Conservation (phyloP, 257 asterid species). For the Penstemon davidsonii region DNA sequence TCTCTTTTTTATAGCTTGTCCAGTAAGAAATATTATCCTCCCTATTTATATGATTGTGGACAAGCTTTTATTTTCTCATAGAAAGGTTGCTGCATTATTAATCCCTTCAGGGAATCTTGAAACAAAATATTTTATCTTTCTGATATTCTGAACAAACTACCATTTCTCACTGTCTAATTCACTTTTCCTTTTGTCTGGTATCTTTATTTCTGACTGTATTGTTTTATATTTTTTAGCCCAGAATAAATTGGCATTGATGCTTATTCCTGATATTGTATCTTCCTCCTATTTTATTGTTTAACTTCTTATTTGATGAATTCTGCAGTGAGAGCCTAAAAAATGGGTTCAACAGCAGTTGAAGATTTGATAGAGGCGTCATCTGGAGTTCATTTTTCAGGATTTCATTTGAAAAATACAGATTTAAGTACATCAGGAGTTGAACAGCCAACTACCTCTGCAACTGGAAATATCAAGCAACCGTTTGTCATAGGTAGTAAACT, state of each 20-base stretch:
- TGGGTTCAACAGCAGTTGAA: conserved; percentile 91
- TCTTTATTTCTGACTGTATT: conserved; percentile 16
- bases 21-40: conserved; percentile 23
- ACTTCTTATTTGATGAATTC: neutral
- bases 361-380: conserved; percentile 89
- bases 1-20: conserved; percentile 28
- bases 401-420: conserved; percentile 57
- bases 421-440: conserved; percentile 42
- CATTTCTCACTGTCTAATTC: neutral
- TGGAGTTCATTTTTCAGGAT: conserved; percentile 92
- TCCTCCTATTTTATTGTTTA: neutral
- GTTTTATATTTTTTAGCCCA: conserved; percentile 1
- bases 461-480: conserved; percentile 73
- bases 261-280: conserved; percentile 13
- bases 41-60: conserved; percentile 21
- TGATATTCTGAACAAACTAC: too few species aligned
- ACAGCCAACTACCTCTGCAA: conserved; percentile 53
- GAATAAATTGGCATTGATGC: conserved; percentile 6
- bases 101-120: conserved; percentile 15
- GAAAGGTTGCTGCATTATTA: conserved; percentile 11
- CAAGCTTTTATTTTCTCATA: conserved; percentile 12
- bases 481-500: conserved; percentile 71
- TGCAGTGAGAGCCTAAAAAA: conserved; percentile 37
- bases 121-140: neutral
- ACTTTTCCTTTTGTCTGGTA: neutral